Evolutionary conservation across 139 green algal species (phyloP).

Genomic region (Chlorella sorokiniana): DNA sequence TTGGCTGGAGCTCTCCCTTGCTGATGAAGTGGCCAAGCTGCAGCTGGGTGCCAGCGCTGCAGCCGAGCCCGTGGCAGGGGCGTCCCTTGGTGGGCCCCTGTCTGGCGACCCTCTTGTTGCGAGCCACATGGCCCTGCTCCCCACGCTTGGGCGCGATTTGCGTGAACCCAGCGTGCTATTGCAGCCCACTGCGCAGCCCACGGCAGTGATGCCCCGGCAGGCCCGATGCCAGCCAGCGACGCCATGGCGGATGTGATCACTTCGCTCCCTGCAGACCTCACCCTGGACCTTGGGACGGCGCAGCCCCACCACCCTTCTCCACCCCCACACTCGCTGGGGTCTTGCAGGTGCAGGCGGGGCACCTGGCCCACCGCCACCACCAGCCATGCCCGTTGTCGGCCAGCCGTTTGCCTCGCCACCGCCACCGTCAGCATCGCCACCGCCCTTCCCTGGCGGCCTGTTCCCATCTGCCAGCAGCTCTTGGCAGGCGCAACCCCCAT

Average conservation of each 20-base stretch:
- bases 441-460: conserved; percentile 29
- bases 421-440: background rate
- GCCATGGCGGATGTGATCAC: conserved; percentile 34
- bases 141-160: conserved; percentile 14
- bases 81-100: background rate
- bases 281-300: conserved; percentile 14
- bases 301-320: background rate
- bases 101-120: background rate
- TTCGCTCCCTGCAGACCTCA: conserved; percentile 26
- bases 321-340: background rate
- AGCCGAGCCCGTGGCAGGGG: background rate
- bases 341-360: background rate
- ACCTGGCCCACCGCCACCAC: background rate
- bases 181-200: background rate
- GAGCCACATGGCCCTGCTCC: conserved; percentile 9
- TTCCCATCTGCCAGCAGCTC: conserved; percentile 21
- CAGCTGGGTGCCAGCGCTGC: conserved; percentile 19
- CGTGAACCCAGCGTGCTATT: background rate
- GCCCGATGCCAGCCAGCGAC: background rate
- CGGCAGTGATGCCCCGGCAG: background rate
- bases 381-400: background rate
- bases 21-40: conserved; percentile 35
- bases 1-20: conserved; percentile 40
- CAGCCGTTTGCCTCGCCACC: conserved; percentile 5
- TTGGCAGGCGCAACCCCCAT: conserved; percentile 22